Conservation (phyloP, 106 monocot species). For the Allium cepa region DNA sequence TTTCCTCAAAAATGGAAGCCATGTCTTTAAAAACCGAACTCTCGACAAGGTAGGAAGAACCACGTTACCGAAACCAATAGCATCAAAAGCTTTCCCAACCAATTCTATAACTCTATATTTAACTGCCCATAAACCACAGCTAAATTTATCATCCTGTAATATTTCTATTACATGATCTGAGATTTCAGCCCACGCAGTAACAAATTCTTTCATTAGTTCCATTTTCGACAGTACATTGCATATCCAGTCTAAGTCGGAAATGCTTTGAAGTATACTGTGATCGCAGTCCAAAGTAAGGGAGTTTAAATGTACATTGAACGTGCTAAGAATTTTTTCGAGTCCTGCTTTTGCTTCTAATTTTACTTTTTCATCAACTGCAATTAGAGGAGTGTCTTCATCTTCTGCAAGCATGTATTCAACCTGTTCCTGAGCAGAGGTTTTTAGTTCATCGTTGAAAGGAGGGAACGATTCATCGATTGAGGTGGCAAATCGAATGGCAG, state of each 20-base stretch:
- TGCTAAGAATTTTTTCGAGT: conserved; percentile 36
- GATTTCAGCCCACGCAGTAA: conserved; percentile 41
- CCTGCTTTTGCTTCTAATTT: conserved; percentile 41
- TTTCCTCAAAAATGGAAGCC: conserved; percentile 74
- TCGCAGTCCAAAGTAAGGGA: conserved; percentile 22
- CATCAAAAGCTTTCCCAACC: conserved; percentile 69
- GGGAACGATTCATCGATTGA: conserved; percentile 28
- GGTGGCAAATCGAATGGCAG: conserved; percentile 80
- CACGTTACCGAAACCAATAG: conserved; percentile 77
- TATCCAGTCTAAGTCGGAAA: conserved; percentile 78
- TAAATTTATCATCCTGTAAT: conserved; percentile 40
- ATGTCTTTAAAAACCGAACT: conserved; percentile 53
- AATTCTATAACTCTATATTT: conserved; percentile 69
- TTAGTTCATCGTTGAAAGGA: conserved; percentile 71
- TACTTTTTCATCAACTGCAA: conserved; percentile 64
- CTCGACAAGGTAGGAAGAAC: conserved; percentile 61
- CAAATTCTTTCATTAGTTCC: conserved; percentile 77
- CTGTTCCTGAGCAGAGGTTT: conserved; percentile 90
- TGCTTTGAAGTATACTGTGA: conserved; percentile 37
- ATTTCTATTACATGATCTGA: conserved; percentile 43
- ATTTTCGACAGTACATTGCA: conserved; percentile 59
- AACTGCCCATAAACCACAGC: conserved; percentile 46
- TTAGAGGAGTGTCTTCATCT: conserved; percentile 61
- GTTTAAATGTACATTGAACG: conserved; percentile 40
- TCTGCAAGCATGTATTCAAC: conserved; percentile 86